Evolutionary conservation across 257 asterid species (phyloP), one percentile per base, ranked within the genome.

Genomic region (Verbena officinalis): DNA sequence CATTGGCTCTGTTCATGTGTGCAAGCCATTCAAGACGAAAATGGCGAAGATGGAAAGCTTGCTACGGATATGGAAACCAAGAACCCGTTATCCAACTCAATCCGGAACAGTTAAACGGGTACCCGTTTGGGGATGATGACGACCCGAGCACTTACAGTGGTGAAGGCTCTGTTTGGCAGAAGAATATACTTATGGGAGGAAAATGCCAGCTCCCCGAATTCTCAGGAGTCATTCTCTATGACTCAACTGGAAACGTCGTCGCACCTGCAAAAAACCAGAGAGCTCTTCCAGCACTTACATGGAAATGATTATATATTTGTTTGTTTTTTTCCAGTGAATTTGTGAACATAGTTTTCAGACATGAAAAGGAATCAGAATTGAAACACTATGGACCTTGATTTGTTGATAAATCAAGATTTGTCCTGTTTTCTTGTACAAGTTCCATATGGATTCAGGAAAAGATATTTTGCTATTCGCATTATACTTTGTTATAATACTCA

Each of bases 181-280:
- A 85, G 80, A 85, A 82, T 62, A 84, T 87, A 52, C 79, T 87
- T 38, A 87, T 87, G 96, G 96, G 97, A 63, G 95, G 95, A 3
- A 87, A 87, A 59, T 87, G 95, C 43, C 87, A 87, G 80, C 90
- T 87, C 64, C 95, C 97, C 0, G 89, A 90, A 56, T 87, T 87
- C 77, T 87, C 92, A 0, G 95, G 97, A 19, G 95, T 87, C 34
- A 90, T 90, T 4, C 76, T 87, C 21, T 87, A 90, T 64, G 96
- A 87, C 59, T 75, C 92, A 19, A 58, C 79, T 1, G 96, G 95
- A 36, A 85, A 78, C 31, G 42, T 70, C 4, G 72, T 77, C 16
- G 48, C 84, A 11, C 81, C 85, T 21, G 59, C 85, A 39, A 65
- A 59, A 60, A 50, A 52, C 22, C 72, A 73, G 42, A 71, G 1